phyloP scores from a whole-genome alignment of 176 grass and related monocot genomes.

The Eleusine indica region DNA sequence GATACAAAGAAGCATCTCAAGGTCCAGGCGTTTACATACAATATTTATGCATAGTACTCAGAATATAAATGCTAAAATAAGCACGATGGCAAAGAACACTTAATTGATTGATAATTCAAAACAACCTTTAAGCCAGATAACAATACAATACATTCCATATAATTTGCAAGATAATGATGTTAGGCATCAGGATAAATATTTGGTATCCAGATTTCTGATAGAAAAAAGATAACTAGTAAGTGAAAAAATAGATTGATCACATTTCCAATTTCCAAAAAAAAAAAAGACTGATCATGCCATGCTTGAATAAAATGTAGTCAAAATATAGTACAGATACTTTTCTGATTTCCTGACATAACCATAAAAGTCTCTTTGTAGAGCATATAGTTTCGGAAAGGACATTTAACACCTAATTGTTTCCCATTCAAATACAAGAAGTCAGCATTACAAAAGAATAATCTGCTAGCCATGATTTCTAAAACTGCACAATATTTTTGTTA shows the following conservation, averaged over 20 bases:
- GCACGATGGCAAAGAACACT: background rate
- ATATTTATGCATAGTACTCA: slow-evolving; percentile 1
- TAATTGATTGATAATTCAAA: slow-evolving; percentile 5
- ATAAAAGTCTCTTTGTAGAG: background rate
- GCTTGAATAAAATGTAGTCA: background rate
- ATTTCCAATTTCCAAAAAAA: too few relatives aligned
- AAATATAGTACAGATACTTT: background rate
- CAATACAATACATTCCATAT: background rate
- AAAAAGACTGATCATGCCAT: background rate
- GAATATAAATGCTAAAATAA: slow-evolving; percentile 2
- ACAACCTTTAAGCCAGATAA: background rate
- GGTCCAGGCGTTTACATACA: slow-evolving; percentile 17
- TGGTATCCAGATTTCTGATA: background rate
- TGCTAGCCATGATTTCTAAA: background rate
- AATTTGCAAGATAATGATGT: background rate
- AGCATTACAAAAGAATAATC: background rate
- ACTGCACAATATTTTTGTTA: background rate
- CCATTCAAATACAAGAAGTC: background rate
- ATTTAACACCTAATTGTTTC: background rate
- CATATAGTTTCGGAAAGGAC: slow-evolving; percentile 24
- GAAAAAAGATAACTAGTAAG: background rate
- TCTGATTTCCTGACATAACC: background rate
- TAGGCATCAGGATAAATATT: slow-evolving; percentile 9
- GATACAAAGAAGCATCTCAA: slow-evolving; percentile 35
- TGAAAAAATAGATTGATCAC: background rate